phyloP scores from a whole-genome alignment of 331 rosid genomes.

The Telfairia occidentalis region DNA sequence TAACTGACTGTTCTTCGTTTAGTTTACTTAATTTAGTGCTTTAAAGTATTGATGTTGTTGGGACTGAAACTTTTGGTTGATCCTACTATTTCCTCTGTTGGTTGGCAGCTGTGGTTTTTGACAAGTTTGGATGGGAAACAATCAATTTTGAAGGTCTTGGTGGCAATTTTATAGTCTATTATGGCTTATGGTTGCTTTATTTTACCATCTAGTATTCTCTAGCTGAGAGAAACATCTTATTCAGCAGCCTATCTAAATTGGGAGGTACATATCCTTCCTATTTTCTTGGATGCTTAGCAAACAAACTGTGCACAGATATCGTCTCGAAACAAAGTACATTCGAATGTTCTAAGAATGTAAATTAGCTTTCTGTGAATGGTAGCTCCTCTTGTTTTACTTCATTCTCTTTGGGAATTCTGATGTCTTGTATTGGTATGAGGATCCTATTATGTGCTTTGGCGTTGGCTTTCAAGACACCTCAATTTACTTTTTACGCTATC shows the following conservation, averaged over 20 bases:
- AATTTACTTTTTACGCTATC: not conserved
- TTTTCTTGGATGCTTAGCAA: not conserved
- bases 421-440: not conserved
- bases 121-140: not conserved
- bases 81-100: slow-evolving; percentile 3
- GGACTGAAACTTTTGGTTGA: not conserved
- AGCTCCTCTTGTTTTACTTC: not conserved
- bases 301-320: not conserved
- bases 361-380: not conserved
- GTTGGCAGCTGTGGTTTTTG: slow-evolving; percentile 4
- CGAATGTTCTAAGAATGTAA: not conserved
- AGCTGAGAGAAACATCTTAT: not conserved
- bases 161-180: not conserved
- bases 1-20: not conserved
- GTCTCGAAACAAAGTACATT: not conserved
- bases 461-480: not conserved
- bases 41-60: not conserved
- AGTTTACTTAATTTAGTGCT: not conserved
- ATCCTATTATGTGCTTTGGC: not conserved
- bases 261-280: not conserved
- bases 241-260: not conserved
- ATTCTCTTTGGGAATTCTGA: not conserved
- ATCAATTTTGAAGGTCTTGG: slow-evolving; percentile 4
- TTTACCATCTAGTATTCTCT: not conserved
- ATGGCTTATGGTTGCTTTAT: slow-evolving; percentile 2